These are phyloP conservation scores for Asparagopsis taxiformis DNA, from an alignment of 31 red algal genomes.

Conservation along the genomic window DNA sequence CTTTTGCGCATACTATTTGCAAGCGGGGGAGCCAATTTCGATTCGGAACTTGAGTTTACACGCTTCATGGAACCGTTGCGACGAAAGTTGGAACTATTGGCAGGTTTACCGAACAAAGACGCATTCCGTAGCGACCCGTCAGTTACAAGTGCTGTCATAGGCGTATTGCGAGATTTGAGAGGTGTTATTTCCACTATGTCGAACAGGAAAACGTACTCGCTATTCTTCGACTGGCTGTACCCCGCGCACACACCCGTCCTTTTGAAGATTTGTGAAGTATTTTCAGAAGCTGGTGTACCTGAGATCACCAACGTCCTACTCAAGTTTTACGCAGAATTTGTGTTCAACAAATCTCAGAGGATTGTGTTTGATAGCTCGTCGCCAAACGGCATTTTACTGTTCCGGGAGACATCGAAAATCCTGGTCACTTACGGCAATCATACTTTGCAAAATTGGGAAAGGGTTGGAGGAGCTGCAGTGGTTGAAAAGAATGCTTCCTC, in stretches of 20 bases:
- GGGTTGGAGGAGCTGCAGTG: slow-evolving; percentile 43
- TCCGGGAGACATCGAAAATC: slow-evolving; percentile 81
- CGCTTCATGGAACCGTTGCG: slow-evolving; percentile 83
- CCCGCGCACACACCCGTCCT: slow-evolving; percentile 70
- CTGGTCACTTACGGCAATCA: slow-evolving; percentile 74
- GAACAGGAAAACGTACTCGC: slow-evolving; percentile 59
- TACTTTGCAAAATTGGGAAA: slow-evolving; percentile 58
- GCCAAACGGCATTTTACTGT: slow-evolving; percentile 87
- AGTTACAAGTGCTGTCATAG: slow-evolving; percentile 64
- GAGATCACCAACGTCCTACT: slow-evolving; percentile 61
- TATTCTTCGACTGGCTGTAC: slow-evolving; percentile 86
- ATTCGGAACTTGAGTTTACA: slow-evolving; percentile 69
- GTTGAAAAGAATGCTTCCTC: slow-evolving; percentile 36
- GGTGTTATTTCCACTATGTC: slow-evolving; percentile 62
- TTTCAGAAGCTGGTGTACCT: slow-evolving; percentile 67
- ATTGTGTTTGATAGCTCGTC: slow-evolving; percentile 83
- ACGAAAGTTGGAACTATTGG: slow-evolving; percentile 52
- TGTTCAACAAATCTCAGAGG: slow-evolving; percentile 80
- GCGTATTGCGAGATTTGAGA: slow-evolving; percentile 79
- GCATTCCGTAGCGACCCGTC: slow-evolving; percentile 44
- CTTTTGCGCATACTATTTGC: slow-evolving; percentile 72
- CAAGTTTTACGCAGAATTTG: slow-evolving; percentile 78
- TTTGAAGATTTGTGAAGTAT: slow-evolving; percentile 73
- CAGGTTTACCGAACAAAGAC: slow-evolving; percentile 61
- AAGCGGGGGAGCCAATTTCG: slow-evolving; percentile 53